A percentile compares a stretch with the other conserved stretches of the same genome.
phyloP scores from a whole-genome alignment of 306 rosid species.

The Astragalus glycyphyllos region DNA sequence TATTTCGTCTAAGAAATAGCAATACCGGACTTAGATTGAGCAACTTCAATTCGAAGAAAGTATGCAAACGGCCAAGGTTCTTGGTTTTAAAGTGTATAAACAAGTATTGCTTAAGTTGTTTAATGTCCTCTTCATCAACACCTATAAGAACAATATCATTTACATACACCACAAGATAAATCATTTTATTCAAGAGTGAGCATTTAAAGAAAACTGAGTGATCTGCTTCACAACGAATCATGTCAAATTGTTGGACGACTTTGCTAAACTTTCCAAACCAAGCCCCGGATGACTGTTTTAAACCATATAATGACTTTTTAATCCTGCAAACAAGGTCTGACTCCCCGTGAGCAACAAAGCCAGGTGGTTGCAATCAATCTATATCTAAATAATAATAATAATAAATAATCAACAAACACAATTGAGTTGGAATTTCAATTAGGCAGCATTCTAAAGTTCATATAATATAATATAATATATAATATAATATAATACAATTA shows the following conservation, averaged over 20 bases:
- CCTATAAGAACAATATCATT: neutral
- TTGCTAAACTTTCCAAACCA: neutral
- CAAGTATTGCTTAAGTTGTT: neutral
- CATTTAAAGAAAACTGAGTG: neutral
- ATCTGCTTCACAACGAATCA: neutral
- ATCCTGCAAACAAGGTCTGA: neutral
- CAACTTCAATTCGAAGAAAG: neutral
- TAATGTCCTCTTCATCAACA: neutral
- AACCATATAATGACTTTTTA: neutral
- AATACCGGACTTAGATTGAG: neutral
- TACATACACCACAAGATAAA: neutral
- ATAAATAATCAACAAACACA: too few species aligned
- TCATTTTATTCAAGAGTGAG: too few species aligned
- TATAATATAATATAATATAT: too few species aligned
- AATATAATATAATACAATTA: too few species aligned
- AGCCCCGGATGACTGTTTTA: neutral
- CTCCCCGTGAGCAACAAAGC: neutral
- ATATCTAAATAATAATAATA: too few species aligned
- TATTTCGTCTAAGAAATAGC: neutral
- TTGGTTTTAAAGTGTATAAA: neutral
- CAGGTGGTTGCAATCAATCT: too few species aligned
- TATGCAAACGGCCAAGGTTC: neutral
- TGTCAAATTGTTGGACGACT: neutral
- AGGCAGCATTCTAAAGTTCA: too few species aligned
- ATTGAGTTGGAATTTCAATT: too few species aligned